phyloP scores from a whole-genome alignment of 1,139 yeast genomes.

The Debaryomycetaceae sp. region DNA sequence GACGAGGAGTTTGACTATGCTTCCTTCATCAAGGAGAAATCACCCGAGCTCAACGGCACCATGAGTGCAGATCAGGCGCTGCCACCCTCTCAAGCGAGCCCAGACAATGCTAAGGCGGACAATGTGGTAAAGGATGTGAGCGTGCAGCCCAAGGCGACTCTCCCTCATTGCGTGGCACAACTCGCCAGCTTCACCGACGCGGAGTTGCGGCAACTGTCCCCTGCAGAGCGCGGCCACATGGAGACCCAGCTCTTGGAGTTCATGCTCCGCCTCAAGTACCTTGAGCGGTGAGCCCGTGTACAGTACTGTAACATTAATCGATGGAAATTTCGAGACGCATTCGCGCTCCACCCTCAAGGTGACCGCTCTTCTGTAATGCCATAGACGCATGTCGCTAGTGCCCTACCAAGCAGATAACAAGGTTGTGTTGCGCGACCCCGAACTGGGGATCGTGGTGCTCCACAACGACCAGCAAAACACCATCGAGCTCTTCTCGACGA shows the following conservation, averaged over 20 bases:
- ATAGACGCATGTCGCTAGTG: constrained; percentile 40
- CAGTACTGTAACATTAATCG: constrained; percentile 5
- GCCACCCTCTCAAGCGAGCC: no score
- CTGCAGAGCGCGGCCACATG: constrained; percentile 19
- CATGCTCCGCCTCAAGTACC: constrained; percentile 27
- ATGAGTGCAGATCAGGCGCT: constrained; percentile 1
- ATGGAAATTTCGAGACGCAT: neutral
- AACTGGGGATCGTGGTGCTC: constrained; percentile 39
- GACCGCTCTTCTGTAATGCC: no score
- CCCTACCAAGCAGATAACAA: constrained; percentile 32
- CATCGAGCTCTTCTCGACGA: constrained; percentile 28
- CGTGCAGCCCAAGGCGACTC: no score
- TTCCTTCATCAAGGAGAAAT: constrained; percentile 3
- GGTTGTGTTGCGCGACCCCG: constrained; percentile 36
- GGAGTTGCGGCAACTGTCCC: constrained; percentile 12
- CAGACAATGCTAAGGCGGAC: no score
- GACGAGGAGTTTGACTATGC: constrained; percentile 5
- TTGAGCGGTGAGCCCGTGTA: constrained; percentile 4
- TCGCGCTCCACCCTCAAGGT: no score
- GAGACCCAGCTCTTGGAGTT: constrained; percentile 31
- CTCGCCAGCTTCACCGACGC: no score
- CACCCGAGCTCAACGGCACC: constrained; percentile 5
- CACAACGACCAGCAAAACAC: constrained; percentile 40
- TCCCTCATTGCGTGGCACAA: no score
- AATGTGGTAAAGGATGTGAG: no score